Evolutionary conservation across 164 flowering plant species (phyloP).

Genomic region (Annona squamosa): DNA sequence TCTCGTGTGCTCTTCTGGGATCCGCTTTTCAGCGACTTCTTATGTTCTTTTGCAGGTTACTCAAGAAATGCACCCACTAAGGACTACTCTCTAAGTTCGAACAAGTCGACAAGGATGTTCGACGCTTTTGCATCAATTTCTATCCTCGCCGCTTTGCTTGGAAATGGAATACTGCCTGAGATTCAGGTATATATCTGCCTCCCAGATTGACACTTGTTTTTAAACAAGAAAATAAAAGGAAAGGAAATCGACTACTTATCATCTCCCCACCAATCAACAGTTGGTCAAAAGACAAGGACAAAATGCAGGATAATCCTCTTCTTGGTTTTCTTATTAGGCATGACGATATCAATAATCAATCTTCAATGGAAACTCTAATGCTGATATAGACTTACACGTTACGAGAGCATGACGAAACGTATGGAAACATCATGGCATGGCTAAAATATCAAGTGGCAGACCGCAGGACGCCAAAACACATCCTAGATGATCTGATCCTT

Average conservation of each 20-base stretch:
- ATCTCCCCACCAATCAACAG: not conserved
- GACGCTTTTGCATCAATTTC: conserved; percentile 87
- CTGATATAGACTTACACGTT: not conserved
- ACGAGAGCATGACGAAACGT: not conserved
- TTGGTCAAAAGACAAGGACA: not conserved
- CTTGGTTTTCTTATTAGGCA: not conserved
- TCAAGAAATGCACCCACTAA: conserved; percentile 62
- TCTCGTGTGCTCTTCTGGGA: not conserved
- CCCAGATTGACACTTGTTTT: not conserved
- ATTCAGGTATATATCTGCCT: conserved; percentile 58
- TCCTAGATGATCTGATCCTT: not conserved
- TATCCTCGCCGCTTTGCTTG: conserved; percentile 78
- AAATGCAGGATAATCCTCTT: not conserved
- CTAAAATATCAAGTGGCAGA: not conserved
- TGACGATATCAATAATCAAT: not conserved
- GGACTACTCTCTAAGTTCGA: conserved; percentile 61
- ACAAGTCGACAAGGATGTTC: conserved; percentile 44
- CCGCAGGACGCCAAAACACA: not conserved
- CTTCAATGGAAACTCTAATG: not conserved
- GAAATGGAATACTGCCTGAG: conserved; percentile 95
- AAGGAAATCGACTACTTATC: not conserved
- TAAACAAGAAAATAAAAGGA: not conserved
- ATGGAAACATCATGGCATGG: not conserved
- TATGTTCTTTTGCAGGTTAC: conserved; percentile 30
- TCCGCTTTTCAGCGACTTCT: not conserved